phyloP scores from a whole-genome alignment of 108 stramenopile genomes.

The Thalassiosira profunda region DNA sequence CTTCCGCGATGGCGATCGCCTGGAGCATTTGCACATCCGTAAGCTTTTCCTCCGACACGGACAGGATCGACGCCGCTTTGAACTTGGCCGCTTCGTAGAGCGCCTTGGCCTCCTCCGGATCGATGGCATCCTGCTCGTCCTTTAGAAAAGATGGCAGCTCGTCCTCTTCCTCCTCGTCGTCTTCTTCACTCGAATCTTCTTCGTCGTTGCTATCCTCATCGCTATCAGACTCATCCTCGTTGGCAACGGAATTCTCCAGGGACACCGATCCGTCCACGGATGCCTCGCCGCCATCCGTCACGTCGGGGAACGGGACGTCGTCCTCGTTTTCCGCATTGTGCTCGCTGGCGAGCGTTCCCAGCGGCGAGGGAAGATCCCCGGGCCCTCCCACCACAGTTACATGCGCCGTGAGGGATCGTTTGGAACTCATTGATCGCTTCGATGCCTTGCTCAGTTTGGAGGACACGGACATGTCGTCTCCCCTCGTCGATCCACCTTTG shows the following conservation, averaged over 20 bases:
- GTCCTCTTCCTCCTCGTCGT: slow-evolving; percentile 44
- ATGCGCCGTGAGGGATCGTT: not conserved
- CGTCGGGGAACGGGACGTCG: slow-evolving; percentile 26
- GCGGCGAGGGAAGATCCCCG: not conserved
- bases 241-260: slow-evolving; percentile 17
- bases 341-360: no score
- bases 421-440: slow-evolving; percentile 18
- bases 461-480: slow-evolving; percentile 22
- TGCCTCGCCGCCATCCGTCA: slow-evolving; percentile 26
- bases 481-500: slow-evolving; percentile 12
- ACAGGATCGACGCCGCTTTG: slow-evolving; percentile 47
- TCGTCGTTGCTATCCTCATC: slow-evolving; percentile 9
- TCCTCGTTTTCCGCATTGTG: not conserved
- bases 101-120: slow-evolving; percentile 35
- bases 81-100: slow-evolving; percentile 47
- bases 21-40: slow-evolving; percentile 55
- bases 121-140: slow-evolving; percentile 30
- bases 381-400: slow-evolving; percentile 16
- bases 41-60: slow-evolving; percentile 42
- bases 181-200: slow-evolving; percentile 9
- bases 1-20: slow-evolving; percentile 49
- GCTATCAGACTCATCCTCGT: slow-evolving; percentile 16
- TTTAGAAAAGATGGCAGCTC: slow-evolving; percentile 41
- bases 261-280: slow-evolving; percentile 41
- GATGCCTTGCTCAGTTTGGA: slow-evolving; percentile 43